phyloP scores from a whole-genome alignment of 2,329 filamentous ascomycete genomes.

The Colletotrichum sansevieriae region DNA sequence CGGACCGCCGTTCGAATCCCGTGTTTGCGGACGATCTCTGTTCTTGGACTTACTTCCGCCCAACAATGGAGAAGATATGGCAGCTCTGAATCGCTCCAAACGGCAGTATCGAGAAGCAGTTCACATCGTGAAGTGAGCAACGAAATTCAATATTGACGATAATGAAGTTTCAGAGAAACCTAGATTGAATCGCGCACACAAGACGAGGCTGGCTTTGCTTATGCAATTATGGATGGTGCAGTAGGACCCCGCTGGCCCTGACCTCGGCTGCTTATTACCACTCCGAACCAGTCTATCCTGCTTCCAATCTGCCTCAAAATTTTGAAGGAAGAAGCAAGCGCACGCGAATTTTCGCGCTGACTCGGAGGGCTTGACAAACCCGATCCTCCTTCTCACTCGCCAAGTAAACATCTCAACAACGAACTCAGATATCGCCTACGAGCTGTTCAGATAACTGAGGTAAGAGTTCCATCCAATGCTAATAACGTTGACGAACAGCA shows the following conservation, averaged over 20 bases:
- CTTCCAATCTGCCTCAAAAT: not conserved
- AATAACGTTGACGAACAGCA: slow-evolving; percentile 88
- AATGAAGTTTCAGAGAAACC: not conserved
- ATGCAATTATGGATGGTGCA: slow-evolving; percentile 6
- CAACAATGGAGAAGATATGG: not conserved
- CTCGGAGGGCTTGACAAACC: no score
- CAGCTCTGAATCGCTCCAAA: not conserved
- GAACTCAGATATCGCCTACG: slow-evolving; percentile 29
- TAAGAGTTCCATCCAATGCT: slow-evolving; percentile 77
- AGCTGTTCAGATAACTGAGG: slow-evolving; percentile 71
- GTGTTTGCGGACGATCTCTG: no score
- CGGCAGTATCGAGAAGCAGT: not conserved
- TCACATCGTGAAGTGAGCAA: not conserved
- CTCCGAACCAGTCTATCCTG: slow-evolving; percentile 23
- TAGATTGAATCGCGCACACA: not conserved
- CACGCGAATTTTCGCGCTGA: not conserved
- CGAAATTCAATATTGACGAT: no score
- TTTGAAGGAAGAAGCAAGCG: not conserved
- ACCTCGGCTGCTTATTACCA: not conserved
- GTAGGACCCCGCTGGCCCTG: slow-evolving; percentile 7
- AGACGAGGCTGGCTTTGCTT: not conserved
- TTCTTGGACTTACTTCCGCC: no score
- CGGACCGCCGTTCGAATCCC: no score
- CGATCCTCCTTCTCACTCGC: not conserved
- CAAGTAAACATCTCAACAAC: no score